Evolutionary conservation across 768 basidiomycete genomes (phyloP), one percentile per base, ranked within the genome.

Genomic region (Agaricus bisporus): DNA sequence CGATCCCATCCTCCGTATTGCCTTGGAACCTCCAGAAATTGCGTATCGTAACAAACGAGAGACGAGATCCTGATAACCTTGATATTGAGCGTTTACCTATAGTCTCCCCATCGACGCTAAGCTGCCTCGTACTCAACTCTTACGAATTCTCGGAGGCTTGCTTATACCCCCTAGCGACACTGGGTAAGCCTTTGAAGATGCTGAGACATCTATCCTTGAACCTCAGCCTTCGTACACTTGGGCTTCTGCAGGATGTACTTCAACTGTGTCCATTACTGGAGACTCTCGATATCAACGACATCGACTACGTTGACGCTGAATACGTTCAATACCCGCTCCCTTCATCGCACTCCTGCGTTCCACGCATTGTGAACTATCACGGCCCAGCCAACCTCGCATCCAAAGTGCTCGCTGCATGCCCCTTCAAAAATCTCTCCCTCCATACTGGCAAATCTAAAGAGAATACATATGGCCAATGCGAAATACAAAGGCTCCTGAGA

Each of bases 71-170:
- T 7, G 15, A 15, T 12, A 15, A 15, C 14, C 12, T 20, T 18
- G 46, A 18, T 29, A 25, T 41, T 18, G 12, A 39, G 15, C 12
- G 15, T 39, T 15, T 54, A 29, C 6, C 28, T 5, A 46, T 54
- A 41, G 38, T 41, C 12, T 54, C 52, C 15, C 52, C 52, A 8
- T 7, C 28, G 12, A 20, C 17, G 14, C 52, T 54, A 37, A 28
- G 46, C n/a, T 41, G 45, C 17, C 52, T 54, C 28, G 39, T 47
- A 25, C 37, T 54, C 17, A 44, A 47, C 4, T 54, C 52, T 4
- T 54, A 54, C 10, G 44, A 39, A 32, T 47, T 47, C 45, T 54
- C 52, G 6, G 52, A 54, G 38, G 52, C 52, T 6, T 54, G 52
- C 26, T 20, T 54, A 41, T 44, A 26, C n/a, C 52, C 52, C 17